These are phyloP conservation scores for Pulveroboletus sp. DNA, from an alignment of 768 basidiomycete genomes.

Conservation along the genomic window DNA sequence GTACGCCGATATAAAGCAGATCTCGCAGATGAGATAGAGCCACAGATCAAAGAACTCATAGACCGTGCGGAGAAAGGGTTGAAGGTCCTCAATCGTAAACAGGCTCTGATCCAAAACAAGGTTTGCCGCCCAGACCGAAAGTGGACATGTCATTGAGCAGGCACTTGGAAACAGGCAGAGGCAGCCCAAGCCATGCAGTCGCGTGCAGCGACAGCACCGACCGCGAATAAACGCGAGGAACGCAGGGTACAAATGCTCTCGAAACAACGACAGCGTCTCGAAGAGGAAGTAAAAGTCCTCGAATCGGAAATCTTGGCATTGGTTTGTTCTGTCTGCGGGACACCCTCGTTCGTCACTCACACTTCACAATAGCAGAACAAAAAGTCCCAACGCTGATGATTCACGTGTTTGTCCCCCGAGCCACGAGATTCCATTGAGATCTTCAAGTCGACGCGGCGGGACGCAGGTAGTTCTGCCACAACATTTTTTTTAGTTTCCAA, in stretches of 20 bases:
- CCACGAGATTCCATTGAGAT: neutral
- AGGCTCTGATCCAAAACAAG: constrained; percentile 58
- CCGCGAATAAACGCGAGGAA: constrained; percentile 61
- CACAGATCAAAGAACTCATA: constrained; percentile 72
- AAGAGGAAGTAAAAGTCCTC: constrained; percentile 55
- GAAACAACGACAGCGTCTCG: constrained; percentile 64
- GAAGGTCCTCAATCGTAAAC: constrained; percentile 56
- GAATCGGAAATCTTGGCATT: constrained; percentile 59
- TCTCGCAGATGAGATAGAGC: constrained; percentile 76
- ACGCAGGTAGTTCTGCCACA: neutral
- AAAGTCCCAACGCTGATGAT: constrained; percentile 4
- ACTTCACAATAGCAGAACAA: constrained; percentile 20
- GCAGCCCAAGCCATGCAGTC: constrained; percentile 41
- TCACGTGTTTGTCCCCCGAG: neutral
- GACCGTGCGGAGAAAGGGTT: constrained; percentile 68
- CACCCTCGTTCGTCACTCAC: constrained; percentile 3
- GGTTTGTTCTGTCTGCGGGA: constrained; percentile 32
- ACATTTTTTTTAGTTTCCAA: neutral
- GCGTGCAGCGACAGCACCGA: constrained; percentile 44
- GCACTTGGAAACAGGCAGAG: constrained; percentile 45
- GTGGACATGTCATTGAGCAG: neutral
- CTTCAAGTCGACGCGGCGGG: neutral
- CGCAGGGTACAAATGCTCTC: constrained; percentile 59
- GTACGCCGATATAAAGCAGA: constrained; percentile 73
- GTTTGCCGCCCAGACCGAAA: constrained; percentile 31